Base-by-base conservation (phyloP, 1,284 basidiomycete genomes). In the Cutaneotrichosporon dermatis region DNA sequence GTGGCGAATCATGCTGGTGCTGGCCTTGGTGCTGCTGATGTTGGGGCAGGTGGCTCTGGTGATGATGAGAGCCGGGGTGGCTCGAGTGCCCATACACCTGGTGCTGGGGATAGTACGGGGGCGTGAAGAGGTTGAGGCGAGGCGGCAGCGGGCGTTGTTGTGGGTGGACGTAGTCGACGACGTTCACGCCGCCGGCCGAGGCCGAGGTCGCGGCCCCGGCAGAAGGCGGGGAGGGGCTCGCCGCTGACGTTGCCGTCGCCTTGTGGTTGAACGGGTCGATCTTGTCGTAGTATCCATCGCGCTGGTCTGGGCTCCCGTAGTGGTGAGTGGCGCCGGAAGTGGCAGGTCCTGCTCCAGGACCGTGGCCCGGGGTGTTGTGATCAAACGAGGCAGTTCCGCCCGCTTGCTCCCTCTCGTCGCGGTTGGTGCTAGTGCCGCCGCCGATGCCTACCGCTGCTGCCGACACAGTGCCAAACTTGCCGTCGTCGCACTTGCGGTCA, bases 161-260 rank as follows among this genome's bases (percentile, higher is more conserved):
- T 15, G 54, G 54, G 37, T 33, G 44, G 36, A 55, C 44, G 54
- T 55, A 55, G 16, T 37, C 45, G 8, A 40, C n/a, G 9, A 49
- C 25, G 10, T 39, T 40, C 4, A 51, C 50, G 4, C 37, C 37
- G 6, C 13, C 15, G 5, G 49, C 35, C 6, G 49, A 16, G 13
- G 49, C 25, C 44, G 44, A 45, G 44, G 15, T n/a, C 11, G 44
- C 9, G 4, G 16, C 25, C 25, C 25, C 25, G 25, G 25, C 25
- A 25, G 25, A 25, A 25, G 25, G 25, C 25, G 25, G 25, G 25
- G 25, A 25, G 25, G 25, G 25, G 25, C 25, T 25, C 25, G 25
- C 25, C 25, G 25, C 25, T 25, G 25, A 25, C 25, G 25, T 25
- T 25, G 25, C 25, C 25, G 25, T 16, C 44, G 44, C 16, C 44